A percentile compares a stretch with the other conserved stretches of the same genome.
These are phyloP conservation scores for Eimeria praecox DNA, from an alignment of 169 alveolate species.

Conservation along the genomic window DNA sequence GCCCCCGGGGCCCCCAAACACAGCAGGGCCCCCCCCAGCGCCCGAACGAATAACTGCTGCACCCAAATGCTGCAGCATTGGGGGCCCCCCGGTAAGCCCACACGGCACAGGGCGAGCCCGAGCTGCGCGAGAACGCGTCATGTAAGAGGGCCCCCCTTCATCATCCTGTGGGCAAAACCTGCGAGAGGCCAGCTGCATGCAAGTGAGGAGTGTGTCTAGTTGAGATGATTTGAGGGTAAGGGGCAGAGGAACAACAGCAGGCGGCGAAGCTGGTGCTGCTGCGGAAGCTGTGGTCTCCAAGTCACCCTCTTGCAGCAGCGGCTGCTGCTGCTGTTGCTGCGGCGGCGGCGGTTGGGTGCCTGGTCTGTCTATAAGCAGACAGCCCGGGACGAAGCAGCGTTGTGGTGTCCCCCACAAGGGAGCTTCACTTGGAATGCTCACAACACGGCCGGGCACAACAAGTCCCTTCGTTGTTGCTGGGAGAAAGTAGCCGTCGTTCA, in stretches of 20 bases:
- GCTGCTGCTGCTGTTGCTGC: slow-evolving; percentile 25
- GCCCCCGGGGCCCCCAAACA: slow-evolving; percentile 23
- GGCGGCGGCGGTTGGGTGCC: slow-evolving; percentile 8
- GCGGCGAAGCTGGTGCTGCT: slow-evolving; percentile 27
- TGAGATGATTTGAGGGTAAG: slow-evolving; percentile 18
- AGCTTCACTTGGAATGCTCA: slow-evolving; percentile 55
- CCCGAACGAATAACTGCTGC: slow-evolving; percentile 8
- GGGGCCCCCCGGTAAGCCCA: slow-evolving; percentile 28
- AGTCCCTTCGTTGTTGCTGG: slow-evolving; percentile 73
- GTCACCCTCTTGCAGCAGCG: slow-evolving; percentile 18
- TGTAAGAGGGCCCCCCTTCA: slow-evolving; percentile 77
- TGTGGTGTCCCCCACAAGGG: slow-evolving; percentile 8
- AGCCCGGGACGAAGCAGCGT: slow-evolving; percentile 18
- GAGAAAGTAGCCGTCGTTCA: slow-evolving; percentile 80
- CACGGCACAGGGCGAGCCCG: slow-evolving; percentile 40
- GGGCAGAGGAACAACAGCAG: slow-evolving; percentile 49
- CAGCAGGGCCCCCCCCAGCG: slow-evolving; percentile 16
- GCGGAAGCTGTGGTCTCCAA: background rate
- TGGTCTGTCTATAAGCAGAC: slow-evolving; percentile 18
- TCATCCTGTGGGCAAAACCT: slow-evolving; percentile 39
- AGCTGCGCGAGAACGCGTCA: slow-evolving; percentile 80
- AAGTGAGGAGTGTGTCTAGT: slow-evolving; percentile 72
- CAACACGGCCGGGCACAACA: slow-evolving; percentile 79
- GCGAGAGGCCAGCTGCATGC: slow-evolving; percentile 71
- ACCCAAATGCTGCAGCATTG: background rate